These are phyloP conservation scores for Eucalyptus erythrocorys DNA, from an alignment of 345 rosid genomes.

Conservation along the genomic window DNA sequence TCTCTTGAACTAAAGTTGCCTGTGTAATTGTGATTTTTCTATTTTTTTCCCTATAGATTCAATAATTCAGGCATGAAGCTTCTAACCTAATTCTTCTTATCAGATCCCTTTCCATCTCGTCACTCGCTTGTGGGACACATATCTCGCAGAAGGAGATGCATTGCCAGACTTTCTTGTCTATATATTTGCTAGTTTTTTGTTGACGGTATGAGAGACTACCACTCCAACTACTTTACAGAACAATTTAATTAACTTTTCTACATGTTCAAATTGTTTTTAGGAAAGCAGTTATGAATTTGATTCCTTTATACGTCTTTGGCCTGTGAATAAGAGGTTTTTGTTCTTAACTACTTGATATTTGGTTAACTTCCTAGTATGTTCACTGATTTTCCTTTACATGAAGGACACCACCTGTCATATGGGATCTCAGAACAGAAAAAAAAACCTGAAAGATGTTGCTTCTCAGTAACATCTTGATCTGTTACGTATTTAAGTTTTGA, in stretches of 20 bases:
- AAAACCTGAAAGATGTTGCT: not conserved
- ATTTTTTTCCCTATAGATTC: not conserved
- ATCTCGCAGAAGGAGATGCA: conserved; percentile 98
- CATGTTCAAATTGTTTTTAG: not conserved
- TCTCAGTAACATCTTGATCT: not conserved
- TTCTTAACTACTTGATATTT: not conserved
- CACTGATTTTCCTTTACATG: not conserved
- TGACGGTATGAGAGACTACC: conserved; percentile 51
- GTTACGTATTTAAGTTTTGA: not conserved
- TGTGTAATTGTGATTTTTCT: not conserved
- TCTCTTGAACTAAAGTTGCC: not conserved
- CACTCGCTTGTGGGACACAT: conserved; percentile 95
- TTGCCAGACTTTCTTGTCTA: conserved; percentile 95
- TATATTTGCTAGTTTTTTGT: conserved; percentile 89
- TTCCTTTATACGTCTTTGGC: not conserved
- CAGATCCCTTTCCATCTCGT: conserved; percentile 89
- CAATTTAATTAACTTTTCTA: not conserved
- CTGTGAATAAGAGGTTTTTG: not conserved
- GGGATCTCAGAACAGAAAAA: not conserved
- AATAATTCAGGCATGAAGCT: not conserved
- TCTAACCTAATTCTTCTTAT: conserved; percentile 1
- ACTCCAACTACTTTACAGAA: not conserved
- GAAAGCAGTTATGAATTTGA: not conserved
- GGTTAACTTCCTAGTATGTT: not conserved
- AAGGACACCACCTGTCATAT: not conserved